Evolutionary conservation across 805 yeast species (phyloP).

Genomic region (Alloascoidea hylecoeti): DNA sequence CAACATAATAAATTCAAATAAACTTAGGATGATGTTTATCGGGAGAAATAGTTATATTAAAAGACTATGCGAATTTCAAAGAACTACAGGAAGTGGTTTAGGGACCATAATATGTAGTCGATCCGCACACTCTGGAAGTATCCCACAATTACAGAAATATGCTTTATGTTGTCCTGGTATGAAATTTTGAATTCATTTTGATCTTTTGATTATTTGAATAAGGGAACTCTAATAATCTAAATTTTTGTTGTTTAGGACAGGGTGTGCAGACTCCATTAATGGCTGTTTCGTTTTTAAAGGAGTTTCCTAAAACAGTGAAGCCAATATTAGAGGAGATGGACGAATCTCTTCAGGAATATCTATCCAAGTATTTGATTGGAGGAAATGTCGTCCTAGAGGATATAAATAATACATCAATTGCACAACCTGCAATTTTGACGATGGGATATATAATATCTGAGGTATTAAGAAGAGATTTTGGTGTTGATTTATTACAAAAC

Average conservation of each 20-base stretch:
- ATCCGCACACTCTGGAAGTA: too few relatives aligned
- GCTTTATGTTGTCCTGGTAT: too few relatives aligned
- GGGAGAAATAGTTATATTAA: too few relatives aligned
- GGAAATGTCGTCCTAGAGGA: constrained; percentile 7
- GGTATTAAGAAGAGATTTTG: constrained; percentile 11
- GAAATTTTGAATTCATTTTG: too few relatives aligned
- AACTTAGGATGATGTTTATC: too few relatives aligned
- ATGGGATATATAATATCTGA: constrained; percentile 21
- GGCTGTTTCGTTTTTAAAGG: constrained; percentile 10
- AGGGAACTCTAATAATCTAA: too few relatives aligned
- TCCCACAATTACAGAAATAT: too few relatives aligned
- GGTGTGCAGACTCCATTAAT: constrained; percentile 20
- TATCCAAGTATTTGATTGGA: constrained; percentile 8
- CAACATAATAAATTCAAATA: too few relatives aligned
- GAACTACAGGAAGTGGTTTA: too few relatives aligned
- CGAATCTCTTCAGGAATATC: constrained; percentile 9
- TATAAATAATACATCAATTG: constrained; percentile 24
- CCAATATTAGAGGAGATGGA: constrained; percentile 17
- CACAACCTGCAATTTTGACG: constrained; percentile 39
- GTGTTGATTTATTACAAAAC: constrained; percentile 7
- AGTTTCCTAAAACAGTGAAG: constrained; percentile 11
- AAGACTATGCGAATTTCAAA: too few relatives aligned
- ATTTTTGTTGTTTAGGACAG: constrained; percentile 21
- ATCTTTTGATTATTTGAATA: too few relatives aligned
- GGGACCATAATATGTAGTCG: too few relatives aligned